Evolutionary conservation across 345 rosid species (phyloP).

Genomic region (Eucalyptus tenuipes): DNA sequence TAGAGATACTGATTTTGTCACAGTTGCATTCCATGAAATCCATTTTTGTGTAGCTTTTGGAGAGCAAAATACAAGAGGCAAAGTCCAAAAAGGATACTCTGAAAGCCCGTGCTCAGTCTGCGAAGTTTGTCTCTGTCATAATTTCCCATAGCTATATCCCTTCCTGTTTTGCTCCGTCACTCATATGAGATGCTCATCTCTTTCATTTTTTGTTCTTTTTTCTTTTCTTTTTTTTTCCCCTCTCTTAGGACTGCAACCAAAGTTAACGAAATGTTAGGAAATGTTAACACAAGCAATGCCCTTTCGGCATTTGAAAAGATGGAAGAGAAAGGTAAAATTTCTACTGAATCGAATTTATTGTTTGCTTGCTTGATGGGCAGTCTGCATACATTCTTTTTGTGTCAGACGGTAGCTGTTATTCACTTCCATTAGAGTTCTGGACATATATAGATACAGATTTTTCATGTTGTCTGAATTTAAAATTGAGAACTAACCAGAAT

Average conservation of each 20-base stretch:
- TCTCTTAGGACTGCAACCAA: slow-evolving; percentile 57
- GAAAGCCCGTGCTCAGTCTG: slow-evolving; percentile 90
- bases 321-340: slow-evolving; percentile 70
- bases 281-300: slow-evolving; percentile 66
- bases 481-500: neutral
- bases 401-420: neutral
- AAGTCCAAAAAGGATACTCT: slow-evolving; percentile 93
- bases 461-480: neutral
- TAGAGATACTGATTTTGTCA: neutral
- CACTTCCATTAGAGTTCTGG: neutral
- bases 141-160: neutral
- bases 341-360: neutral
- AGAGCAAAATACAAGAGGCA: slow-evolving; percentile 99
- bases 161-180: neutral
- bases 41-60: slow-evolving; percentile 55
- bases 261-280: slow-evolving; percentile 74
- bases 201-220: neutral
- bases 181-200: neutral
- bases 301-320: slow-evolving; percentile 72
- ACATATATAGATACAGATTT: neutral
- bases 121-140: slow-evolving; percentile 35
- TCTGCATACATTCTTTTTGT: neutral
- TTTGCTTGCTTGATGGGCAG: neutral
- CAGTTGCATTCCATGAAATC: slow-evolving; percentile 2
- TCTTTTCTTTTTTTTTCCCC: neutral